A percentile compares a stretch with the other conserved stretches of the same genome.
phyloP scores from a whole-genome alignment of 179 eudicot genomes.

The Beta corolliflora region DNA sequence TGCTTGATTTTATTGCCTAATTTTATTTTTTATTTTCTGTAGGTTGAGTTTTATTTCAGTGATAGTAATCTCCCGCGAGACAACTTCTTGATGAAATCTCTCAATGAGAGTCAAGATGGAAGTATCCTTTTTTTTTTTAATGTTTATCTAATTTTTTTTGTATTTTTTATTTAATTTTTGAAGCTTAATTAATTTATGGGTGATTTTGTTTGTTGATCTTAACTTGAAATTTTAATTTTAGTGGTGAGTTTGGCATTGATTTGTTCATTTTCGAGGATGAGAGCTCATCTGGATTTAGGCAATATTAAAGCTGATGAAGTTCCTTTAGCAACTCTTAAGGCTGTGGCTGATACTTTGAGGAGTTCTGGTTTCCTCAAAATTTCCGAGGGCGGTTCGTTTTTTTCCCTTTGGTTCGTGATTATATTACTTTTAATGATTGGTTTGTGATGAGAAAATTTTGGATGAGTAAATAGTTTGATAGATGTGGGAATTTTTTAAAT shows the following conservation, averaged over 20 bases:
- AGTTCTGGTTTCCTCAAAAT: conserved; percentile 66
- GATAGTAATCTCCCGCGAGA: conserved; percentile 95
- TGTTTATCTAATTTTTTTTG: no score
- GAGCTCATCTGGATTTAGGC: conserved; percentile 66
- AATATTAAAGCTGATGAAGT: conserved; percentile 72
- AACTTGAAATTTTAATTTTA: conserved; percentile 38
- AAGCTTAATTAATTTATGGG: neutral
- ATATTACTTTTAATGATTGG: neutral
- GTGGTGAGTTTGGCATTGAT: conserved; percentile 94
- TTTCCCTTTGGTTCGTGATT: neutral
- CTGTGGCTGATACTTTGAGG: conserved; percentile 79
- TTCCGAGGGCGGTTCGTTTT: conserved; percentile 83
- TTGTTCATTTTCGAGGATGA: conserved; percentile 89
- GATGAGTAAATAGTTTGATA: neutral
- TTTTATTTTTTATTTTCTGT: conserved; percentile 3
- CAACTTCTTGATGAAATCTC: conserved; percentile 54
- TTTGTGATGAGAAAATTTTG: neutral
- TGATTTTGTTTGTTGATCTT: conserved; percentile 37
- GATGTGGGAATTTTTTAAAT: no score
- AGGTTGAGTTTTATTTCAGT: conserved; percentile 97
- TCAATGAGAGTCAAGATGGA: conserved; percentile 78
- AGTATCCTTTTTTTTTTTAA: conserved; percentile 95
- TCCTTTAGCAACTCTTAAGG: conserved; percentile 66
- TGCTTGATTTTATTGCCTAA: neutral
- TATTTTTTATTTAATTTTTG: neutral